These are phyloP conservation scores for Saccharum spontaneum DNA, from an alignment of 176 grass and related monocot species.

Conservation along the genomic window DNA sequence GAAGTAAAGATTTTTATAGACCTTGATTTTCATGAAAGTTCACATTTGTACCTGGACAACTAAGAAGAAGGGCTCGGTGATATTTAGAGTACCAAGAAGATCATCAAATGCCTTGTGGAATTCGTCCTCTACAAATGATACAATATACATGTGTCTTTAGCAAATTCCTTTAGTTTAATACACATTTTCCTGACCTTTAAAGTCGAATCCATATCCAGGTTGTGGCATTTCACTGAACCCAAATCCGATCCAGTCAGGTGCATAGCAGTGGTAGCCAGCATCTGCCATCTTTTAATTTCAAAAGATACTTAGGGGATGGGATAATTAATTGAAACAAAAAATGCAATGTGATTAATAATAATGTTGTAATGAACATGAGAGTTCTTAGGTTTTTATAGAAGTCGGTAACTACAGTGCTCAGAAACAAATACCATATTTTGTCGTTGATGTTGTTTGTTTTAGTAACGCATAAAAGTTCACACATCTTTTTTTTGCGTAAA, in stretches of 20 bases:
- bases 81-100: constrained; percentile 71
- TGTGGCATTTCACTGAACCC: constrained; percentile 98
- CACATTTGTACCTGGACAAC: constrained; percentile 70
- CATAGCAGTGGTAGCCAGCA: constrained; percentile 84
- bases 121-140: constrained; percentile 75
- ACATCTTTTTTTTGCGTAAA: neutral
- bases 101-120: constrained; percentile 78
- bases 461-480: constrained; percentile 9
- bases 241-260: constrained; percentile 98
- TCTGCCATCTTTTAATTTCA: constrained; percentile 78
- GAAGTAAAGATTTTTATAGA: neutral
- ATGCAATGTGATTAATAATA: neutral
- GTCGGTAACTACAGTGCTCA: neutral
- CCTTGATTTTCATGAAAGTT: constrained; percentile 19
- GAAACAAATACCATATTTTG: neutral
- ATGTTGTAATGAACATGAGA: constrained; percentile 2
- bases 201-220: constrained; percentile 89
- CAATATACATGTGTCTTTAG: constrained; percentile 17
- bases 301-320: constrained; percentile 30
- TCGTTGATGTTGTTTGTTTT: neutral
- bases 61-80: constrained; percentile 78
- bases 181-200: constrained; percentile 60
- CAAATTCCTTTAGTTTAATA: constrained; percentile 3
- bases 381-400: neutral
- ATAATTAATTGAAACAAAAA: constrained; percentile 29